Evolutionary conservation across 2,329 filamentous ascomycete genomes (phyloP), one percentile per base, ranked within the genome.

Genomic region (Balansia obtecta): DNA sequence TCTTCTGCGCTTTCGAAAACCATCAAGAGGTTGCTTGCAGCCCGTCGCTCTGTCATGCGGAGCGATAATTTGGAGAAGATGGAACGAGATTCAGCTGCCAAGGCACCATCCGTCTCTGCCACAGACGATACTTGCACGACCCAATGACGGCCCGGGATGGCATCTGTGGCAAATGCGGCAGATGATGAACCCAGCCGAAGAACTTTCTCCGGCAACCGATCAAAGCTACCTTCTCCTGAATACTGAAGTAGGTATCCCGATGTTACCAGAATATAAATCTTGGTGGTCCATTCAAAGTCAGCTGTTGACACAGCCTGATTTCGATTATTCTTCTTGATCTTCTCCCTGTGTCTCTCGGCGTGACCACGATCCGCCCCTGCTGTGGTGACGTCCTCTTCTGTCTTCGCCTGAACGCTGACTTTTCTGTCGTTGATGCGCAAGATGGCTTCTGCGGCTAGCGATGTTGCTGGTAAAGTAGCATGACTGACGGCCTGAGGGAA

Each of bases 401-500:
- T 41, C 12, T 43, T 53, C 7, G 30, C 38, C 22, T 40, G 34
- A 13, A 53, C 11, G 33, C 49, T 57, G 12, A 62, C 60, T 32
- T 74, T 76, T 53, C 72, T 71, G 48, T 75, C 74, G 55, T 80
- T 77, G 45, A 78, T 68, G 53, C 83, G 79, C 47, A 88, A 63
- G 45, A 93, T 77, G 1, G 76, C 68, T 53, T 94, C 89, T 1
- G 84, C 77, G 1, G 85, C 79, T 11, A 85, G 67, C 2, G 76
- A 78, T 38, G 84, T 83, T 15, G 85, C 77, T 27, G 82, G 77
- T 3, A 95, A 71, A 15, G 77, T 80, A 11, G 80, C 82, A 63
- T 93, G 80, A 60, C 86, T 89, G 56, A 88, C 76, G 2, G 88
- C 82, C 65, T 95, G 89, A 0, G 87, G 85, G 62, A 89, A 95